Evolutionary conservation across 1,284 basidiomycete species (phyloP), one percentile per base, ranked within the genome.

Genomic region (Agaricales sp.): DNA sequence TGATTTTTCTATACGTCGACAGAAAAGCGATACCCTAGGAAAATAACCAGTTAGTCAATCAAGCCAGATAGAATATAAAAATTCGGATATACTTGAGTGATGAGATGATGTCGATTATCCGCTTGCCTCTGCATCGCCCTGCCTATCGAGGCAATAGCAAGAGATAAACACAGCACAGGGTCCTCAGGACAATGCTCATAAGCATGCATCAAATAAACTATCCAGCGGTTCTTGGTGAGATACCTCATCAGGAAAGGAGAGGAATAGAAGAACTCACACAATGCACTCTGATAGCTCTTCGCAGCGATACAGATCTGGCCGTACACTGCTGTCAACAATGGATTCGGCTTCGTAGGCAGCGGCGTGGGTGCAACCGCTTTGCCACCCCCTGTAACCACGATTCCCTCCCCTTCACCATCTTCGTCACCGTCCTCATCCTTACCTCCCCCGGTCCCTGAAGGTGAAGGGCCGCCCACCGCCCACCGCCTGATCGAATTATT

Each of bases 51-150:
- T 38, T 14, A 35, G 35, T 20, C 3, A 30, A 13, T 18, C 37
- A 13, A 38, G 11, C 19, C 12, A 20, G 24, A 20, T 30, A 25
- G 38, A 49, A 30, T 19, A 26, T 19, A 21, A 6, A 3, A 46
- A 20, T 45, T 30, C 16, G 19, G n/a, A 46, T 38, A 24, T 11
- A 85, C 87, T 67, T 91, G 87, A 20, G 80, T 71, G 44, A 92
- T 74, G 47, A 91, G 77, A 61, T 95, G 91, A 59, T 97, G 87
- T 44, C 92, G 69, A 62, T 99, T 98, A 66, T 98, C 95, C 3
- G 87, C 84, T 62, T 97, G 93, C 8, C 95, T 77, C 57, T 95
- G 91, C 80, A 92, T 91, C 0, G 92, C 85, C 30, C 95, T 77
- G 6, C 91, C 89, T 26, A 95, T 70, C 43, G 88, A 96, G 0